phyloP scores from a whole-genome alignment of 768 basidiomycete species.

The Tylopilus vinaceipallidus region DNA sequence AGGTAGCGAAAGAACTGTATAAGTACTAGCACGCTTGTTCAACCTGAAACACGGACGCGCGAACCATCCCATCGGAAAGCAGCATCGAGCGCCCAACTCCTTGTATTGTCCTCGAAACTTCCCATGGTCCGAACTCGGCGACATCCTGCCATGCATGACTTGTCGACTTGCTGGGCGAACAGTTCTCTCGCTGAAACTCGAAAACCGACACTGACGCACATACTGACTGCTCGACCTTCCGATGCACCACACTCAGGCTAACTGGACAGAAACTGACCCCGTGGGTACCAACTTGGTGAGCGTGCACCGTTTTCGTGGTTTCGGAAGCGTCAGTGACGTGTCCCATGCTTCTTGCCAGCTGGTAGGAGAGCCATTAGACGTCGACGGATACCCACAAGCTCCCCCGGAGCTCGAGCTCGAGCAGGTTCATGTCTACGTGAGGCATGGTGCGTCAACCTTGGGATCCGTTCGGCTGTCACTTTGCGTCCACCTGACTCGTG shows the following conservation, averaged over 20 bases:
- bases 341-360: constrained; percentile 14
- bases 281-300: constrained; percentile 14
- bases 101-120: neutral
- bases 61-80: neutral
- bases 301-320: neutral
- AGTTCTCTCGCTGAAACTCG: neutral
- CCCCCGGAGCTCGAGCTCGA: constrained; percentile 56
- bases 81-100: too few species aligned
- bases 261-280: neutral
- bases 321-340: neutral
- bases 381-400: constrained; percentile 56
- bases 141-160: constrained; percentile 3
- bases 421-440: constrained; percentile 73
- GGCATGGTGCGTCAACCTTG: constrained; percentile 66
- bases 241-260: neutral
- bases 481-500: neutral
- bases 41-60: too few species aligned
- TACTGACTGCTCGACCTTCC: neutral
- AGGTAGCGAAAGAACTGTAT: neutral
- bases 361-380: constrained; percentile 51
- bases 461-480: neutral
- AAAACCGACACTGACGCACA: neutral
- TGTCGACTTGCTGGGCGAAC: neutral
- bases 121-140: constrained; percentile 15
- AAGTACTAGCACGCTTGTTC: too few species aligned